These are phyloP conservation scores for Polychytrium aggregatum DNA, from an alignment of 192 early-diverging fungal genomes.

Conservation along the genomic window DNA sequence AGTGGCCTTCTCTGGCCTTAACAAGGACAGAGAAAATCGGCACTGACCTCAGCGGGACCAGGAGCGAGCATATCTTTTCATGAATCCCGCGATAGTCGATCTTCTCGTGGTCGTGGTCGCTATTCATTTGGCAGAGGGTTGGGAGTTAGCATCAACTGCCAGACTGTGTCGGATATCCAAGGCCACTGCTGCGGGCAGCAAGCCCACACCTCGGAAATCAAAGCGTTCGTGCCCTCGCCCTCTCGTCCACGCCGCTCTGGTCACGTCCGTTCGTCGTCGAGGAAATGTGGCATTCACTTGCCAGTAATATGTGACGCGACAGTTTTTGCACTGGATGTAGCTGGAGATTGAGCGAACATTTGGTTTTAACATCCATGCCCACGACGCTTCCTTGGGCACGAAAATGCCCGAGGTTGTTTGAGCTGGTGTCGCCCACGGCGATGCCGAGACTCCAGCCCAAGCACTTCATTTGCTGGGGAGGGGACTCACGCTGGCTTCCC, in stretches of 20 bases:
- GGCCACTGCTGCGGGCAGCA: background rate
- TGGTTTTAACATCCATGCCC: too few species aligned
- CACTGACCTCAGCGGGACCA: constrained; percentile 32
- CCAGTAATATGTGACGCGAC: constrained; percentile 48
- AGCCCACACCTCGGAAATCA: too few species aligned
- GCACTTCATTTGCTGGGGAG: background rate
- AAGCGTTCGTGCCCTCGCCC: too few species aligned
- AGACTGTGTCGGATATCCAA: background rate
- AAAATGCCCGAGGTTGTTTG: too few species aligned
- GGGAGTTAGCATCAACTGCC: background rate
- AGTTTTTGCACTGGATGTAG: constrained; percentile 43
- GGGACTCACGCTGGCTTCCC: constrained; percentile 34
- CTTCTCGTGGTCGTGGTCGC: constrained; percentile 39
- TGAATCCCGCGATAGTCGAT: constrained; percentile 42
- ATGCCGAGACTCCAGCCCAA: background rate
- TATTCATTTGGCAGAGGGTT: constrained; percentile 8
- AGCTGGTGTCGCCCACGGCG: too few species aligned
- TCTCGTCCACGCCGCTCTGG: background rate
- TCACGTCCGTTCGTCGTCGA: background rate
- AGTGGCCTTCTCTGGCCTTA: background rate
- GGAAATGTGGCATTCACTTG: background rate
- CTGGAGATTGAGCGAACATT: too few species aligned
- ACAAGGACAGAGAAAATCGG: too few species aligned
- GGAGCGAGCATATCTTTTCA: constrained; percentile 33
- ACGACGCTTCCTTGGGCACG: too few species aligned